Evolutionary conservation across 163 green algal genomes (phyloP), one percentile per base, ranked within the genome.

Genomic region (Volvox carteri): DNA sequence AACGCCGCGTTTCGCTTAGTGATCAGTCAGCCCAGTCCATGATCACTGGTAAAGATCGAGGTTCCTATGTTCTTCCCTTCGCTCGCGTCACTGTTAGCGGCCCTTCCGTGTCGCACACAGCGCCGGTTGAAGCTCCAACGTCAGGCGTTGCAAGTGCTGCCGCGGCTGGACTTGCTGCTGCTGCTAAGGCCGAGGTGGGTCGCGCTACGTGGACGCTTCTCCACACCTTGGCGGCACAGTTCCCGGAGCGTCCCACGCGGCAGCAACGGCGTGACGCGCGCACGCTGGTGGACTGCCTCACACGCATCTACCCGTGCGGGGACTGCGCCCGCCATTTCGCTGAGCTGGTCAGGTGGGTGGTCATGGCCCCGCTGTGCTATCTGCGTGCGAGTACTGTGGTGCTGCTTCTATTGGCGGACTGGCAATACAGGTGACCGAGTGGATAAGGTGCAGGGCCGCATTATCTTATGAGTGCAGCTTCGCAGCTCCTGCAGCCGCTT

Each of bases 221-320:
- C 89, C 97, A 99, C 91, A 97, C 95, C 46, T 86, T 99, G 30
- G 97, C 96, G 41, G 96, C 97, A 1, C 96, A 99, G 87, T 98
- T 96, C 60, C 97, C 97, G 12, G 93, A 98, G 28, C 73, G 90
- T 1, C 97, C 97, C 14, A 97, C 90, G 0, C 90, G 93, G 0
- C 91, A 95, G 86, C 97, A 99, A 90, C 93, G 95, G 88, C 91
- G 92, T 9, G 97, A 99, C 88, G 95, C 92, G 0, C 88, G 85
- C 6, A 89, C 92, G 16, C 91, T 98, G 72, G 92, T 97, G 8
- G 90, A 93, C 46, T 88, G 81, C 37, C 86, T 99, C 33, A 98
- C 96, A 1, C 91, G 96, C 14, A 95, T 98, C 67, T 99, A 99
- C 90, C 97, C 97, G 3, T 99, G 97, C 90, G 94, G 81, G 4